Conservation (phyloP, 257 asterid species). For the Pogostemon cablin region DNA sequence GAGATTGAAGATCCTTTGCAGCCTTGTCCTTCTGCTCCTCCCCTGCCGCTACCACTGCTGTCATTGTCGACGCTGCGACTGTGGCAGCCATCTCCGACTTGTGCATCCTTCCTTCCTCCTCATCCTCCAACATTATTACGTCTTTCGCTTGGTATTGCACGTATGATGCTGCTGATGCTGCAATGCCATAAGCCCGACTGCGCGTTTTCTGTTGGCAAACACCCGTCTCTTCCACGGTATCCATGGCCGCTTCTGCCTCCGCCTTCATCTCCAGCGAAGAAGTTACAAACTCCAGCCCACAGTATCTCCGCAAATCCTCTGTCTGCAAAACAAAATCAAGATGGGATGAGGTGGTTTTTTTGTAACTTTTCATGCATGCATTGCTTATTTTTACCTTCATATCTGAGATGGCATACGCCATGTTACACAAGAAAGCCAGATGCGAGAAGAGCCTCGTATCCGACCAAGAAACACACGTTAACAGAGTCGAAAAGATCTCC, state of each 20-base stretch:
- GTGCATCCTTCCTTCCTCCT: conserved; percentile 35
- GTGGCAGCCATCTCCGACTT: conserved; percentile 73
- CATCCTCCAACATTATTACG: conserved; percentile 21
- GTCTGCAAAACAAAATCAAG: conserved; percentile 46
- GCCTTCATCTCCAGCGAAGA: conserved; percentile 76
- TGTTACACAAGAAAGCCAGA: conserved; percentile 82
- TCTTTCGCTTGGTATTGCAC: conserved; percentile 60
- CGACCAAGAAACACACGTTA: conserved; percentile 62
- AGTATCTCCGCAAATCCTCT: conserved; percentile 62
- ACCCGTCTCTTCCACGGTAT: not conserved
- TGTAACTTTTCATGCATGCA: too few species aligned
- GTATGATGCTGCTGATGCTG: conserved; percentile 79
- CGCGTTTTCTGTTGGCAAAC: conserved; percentile 28
- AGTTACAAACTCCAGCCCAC: conserved; percentile 75
- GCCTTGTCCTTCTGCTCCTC: conserved; percentile 75
- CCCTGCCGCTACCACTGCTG: conserved; percentile 85
- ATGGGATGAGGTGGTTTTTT: too few species aligned
- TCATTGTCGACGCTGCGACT: conserved; percentile 83
- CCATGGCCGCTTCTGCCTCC: conserved; percentile 54
- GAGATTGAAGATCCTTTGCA: conserved; percentile 82
- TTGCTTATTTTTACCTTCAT: conserved; percentile 57
- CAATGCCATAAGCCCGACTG: conserved; percentile 72
- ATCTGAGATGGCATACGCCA: conserved; percentile 80
- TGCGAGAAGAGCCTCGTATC: conserved; percentile 70
- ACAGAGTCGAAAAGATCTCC: conserved; percentile 51